Conservation (phyloP, 257 asterid genomes). For the Nicotiana tabacum region DNA sequence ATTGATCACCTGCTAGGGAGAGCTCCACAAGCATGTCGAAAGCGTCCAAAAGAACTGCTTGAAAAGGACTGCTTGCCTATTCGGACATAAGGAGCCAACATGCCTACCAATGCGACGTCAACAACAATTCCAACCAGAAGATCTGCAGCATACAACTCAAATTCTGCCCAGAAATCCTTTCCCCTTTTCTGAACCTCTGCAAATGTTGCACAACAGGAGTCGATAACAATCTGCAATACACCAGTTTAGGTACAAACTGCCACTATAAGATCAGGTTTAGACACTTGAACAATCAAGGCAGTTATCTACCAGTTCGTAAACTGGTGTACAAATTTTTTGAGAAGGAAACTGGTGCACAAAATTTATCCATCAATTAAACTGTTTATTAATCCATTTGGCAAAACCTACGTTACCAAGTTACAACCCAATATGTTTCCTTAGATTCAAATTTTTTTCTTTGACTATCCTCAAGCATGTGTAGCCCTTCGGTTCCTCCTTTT, state of each 20-base stretch:
- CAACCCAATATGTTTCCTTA: neutral
- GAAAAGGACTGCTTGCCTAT: conserved; percentile 60
- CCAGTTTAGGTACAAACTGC: neutral
- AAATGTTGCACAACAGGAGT: conserved; percentile 95
- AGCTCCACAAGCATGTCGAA: conserved; percentile 51
- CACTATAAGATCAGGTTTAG: neutral
- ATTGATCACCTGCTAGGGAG: conserved; percentile 80
- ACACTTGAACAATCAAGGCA: neutral
- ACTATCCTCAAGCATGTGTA: neutral
- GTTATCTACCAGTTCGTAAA: neutral
- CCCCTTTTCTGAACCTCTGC: conserved; percentile 97
- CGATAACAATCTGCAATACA: conserved; percentile 64
- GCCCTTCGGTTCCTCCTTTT: neutral
- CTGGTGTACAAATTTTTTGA: neutral
- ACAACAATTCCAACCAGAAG: conserved; percentile 85
- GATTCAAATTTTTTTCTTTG: neutral
- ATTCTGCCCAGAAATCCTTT: conserved; percentile 93
- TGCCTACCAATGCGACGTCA: conserved; percentile 87
- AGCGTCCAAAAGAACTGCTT: conserved; percentile 58
- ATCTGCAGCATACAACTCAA: conserved; percentile 94
- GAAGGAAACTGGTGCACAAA: neutral
- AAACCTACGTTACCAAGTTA: neutral
- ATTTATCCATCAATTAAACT: neutral
- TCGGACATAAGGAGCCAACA: conserved; percentile 96
- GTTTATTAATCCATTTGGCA: neutral